phyloP scores from a whole-genome alignment of 768 basidiomycete genomes.

The Mrakia frigida region DNA sequence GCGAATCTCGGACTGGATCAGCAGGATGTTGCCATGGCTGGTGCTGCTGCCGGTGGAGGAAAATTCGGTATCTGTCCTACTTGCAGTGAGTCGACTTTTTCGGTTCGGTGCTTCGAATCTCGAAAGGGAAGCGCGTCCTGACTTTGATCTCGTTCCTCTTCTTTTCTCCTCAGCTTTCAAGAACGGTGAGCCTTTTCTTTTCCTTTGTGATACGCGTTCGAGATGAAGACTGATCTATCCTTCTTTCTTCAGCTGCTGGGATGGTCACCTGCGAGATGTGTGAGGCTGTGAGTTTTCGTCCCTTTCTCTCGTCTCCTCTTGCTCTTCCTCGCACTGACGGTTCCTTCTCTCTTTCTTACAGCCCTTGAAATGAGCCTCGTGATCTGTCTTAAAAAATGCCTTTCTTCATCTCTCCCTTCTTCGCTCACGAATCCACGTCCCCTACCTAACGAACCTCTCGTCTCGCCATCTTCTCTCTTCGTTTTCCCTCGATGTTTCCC shows the following conservation, averaged over 20 bases:
- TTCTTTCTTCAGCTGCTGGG: neutral
- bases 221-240: neutral
- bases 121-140: neutral
- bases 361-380: neutral
- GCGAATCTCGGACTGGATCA: too few species aligned
- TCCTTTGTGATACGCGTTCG: too few species aligned
- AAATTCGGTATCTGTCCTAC: neutral
- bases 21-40: neutral
- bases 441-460: too few species aligned
- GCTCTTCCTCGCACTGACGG: neutral
- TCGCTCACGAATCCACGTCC: too few species aligned
- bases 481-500: too few species aligned
- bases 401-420: too few species aligned
- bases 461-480: too few species aligned
- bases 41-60: neutral
- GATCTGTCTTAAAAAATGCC: too few species aligned
- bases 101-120: neutral
- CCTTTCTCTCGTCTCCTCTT: neutral
- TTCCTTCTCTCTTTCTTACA: neutral
- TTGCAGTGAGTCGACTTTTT: constrained; percentile 4
- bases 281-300: neutral
- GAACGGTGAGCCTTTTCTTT: constrained; percentile 2
- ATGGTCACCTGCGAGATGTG: neutral
- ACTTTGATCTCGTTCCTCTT: neutral
- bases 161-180: neutral